These are phyloP conservation scores for Chaetomiaceae sp. DNA, from an alignment of 2,329 filamentous ascomycete species.

Conservation along the genomic window DNA sequence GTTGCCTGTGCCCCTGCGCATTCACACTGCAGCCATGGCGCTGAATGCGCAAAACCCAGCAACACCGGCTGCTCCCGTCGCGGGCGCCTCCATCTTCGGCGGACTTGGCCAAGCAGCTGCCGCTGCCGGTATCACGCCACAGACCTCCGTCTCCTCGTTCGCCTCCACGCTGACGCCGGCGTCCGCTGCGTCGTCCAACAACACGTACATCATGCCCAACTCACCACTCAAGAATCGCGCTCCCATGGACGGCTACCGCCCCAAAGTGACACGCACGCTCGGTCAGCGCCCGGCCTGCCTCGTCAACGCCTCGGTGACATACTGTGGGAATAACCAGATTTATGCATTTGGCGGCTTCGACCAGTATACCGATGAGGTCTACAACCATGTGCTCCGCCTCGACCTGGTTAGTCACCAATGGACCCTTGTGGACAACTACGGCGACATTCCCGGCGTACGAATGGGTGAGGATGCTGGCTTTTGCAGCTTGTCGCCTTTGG, in stretches of 20 bases:
- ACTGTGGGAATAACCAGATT: constrained; percentile 94
- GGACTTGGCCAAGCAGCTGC: constrained; percentile 30
- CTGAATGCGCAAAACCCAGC: constrained; percentile 14
- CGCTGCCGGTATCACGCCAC: constrained; percentile 23
- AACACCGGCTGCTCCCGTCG: constrained; percentile 20
- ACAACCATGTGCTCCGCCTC: constrained; percentile 90
- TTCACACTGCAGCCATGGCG: constrained; percentile 21
- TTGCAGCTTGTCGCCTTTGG: constrained; percentile 8
- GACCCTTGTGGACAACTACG: constrained; percentile 96
- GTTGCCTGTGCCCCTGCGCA: neutral
- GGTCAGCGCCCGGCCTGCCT: constrained; percentile 85
- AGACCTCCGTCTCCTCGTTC: constrained; percentile 23
- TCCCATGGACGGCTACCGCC: constrained; percentile 69
- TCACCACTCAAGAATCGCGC: constrained; percentile 65
- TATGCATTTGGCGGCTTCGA: constrained; percentile 98
- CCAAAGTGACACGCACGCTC: constrained; percentile 71
- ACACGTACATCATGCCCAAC: constrained; percentile 87
- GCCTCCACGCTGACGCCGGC: constrained; percentile 35
- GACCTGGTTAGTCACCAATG: constrained; percentile 86
- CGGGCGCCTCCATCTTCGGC: constrained; percentile 37
- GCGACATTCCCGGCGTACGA: constrained; percentile 90
- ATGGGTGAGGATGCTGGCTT: constrained; percentile 62
- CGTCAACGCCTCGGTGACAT: constrained; percentile 98
- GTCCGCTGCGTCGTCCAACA: constrained; percentile 54
- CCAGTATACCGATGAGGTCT: constrained; percentile 97